These are phyloP conservation scores for Fusarium bulbicola DNA, from an alignment of 2,329 filamentous ascomycete genomes.

Conservation along the genomic window DNA sequence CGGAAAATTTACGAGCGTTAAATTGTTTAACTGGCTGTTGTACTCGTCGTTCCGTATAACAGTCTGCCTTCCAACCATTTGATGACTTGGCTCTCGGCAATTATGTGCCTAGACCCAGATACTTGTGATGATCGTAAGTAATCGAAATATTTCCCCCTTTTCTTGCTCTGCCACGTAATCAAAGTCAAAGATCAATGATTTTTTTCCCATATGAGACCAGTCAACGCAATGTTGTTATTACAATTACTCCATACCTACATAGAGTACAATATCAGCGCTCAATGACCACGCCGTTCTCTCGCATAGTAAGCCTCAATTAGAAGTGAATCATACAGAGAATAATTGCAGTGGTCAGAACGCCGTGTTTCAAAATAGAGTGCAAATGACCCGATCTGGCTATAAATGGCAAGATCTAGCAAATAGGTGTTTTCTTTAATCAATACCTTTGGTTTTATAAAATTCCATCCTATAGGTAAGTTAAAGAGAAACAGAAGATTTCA, in stretches of 20 bases:
- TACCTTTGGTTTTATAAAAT: background rate
- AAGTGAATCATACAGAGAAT: background rate
- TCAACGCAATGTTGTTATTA: background rate
- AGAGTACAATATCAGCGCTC: background rate
- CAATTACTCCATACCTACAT: background rate
- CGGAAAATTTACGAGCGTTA: background rate
- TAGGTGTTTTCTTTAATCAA: background rate
- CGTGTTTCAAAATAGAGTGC: background rate
- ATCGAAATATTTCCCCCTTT: background rate
- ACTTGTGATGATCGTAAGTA: background rate
- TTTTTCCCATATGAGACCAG: background rate
- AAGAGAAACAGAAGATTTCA: background rate
- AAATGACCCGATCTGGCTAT: background rate
- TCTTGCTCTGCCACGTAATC: background rate
- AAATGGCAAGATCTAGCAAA: background rate
- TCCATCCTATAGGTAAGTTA: background rate
- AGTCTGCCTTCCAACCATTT: background rate
- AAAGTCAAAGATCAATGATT: background rate
- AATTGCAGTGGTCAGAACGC: background rate
- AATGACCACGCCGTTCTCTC: background rate
- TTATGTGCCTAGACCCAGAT: constrained; percentile 15
- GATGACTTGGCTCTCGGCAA: constrained; percentile 26
- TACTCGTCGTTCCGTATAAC: background rate
- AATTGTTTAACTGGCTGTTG: background rate
- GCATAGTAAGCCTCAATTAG: background rate